Evolutionary conservation across 2,329 filamentous ascomycete species (phyloP).

Genomic region (Sodiomyces alkalinus): DNA sequence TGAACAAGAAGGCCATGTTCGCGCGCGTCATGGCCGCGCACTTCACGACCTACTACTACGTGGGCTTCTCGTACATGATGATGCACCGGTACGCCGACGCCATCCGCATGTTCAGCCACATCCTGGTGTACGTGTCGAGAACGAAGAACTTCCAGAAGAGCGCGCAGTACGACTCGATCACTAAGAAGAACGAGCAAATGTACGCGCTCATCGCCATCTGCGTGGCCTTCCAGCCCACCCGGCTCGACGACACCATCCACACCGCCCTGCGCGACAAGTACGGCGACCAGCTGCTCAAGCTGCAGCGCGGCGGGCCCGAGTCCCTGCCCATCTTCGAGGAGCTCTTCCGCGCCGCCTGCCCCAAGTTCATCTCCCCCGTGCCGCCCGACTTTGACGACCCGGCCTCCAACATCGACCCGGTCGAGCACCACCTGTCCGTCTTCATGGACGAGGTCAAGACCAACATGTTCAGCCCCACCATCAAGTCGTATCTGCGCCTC

Average conservation of each 20-base stretch:
- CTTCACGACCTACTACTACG: constrained; percentile 99
- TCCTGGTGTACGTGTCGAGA: constrained; percentile 93
- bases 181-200: constrained; percentile 99
- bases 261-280: constrained; percentile 97
- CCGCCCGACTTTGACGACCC: constrained; percentile 97
- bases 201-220: constrained; percentile 98
- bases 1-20: constrained; percentile 99
- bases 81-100: constrained; percentile 98
- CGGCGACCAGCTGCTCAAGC: constrained; percentile 90
- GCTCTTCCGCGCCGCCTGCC: constrained; percentile 93
- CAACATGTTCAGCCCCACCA: constrained; percentile 93
- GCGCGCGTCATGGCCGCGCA: constrained; percentile 98
- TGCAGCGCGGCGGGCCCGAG: constrained; percentile 92
- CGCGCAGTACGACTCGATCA: constrained; percentile 93
- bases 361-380: constrained; percentile 97
- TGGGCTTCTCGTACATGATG: constrained; percentile 99
- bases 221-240: constrained; percentile 91
- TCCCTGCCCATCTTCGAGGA: constrained; percentile 95
- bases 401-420: constrained; percentile 85
- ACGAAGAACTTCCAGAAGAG: constrained; percentile 99
- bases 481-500: constrained; percentile 96
- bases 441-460: constrained; percentile 99
- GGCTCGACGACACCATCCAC: constrained; percentile 98
- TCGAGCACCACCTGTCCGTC: constrained; percentile 91
- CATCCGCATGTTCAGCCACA: constrained; percentile 99